These are phyloP conservation scores for Daphne laureola DNA, from an alignment of 441 rosid genomes.

Conservation along the genomic window DNA sequence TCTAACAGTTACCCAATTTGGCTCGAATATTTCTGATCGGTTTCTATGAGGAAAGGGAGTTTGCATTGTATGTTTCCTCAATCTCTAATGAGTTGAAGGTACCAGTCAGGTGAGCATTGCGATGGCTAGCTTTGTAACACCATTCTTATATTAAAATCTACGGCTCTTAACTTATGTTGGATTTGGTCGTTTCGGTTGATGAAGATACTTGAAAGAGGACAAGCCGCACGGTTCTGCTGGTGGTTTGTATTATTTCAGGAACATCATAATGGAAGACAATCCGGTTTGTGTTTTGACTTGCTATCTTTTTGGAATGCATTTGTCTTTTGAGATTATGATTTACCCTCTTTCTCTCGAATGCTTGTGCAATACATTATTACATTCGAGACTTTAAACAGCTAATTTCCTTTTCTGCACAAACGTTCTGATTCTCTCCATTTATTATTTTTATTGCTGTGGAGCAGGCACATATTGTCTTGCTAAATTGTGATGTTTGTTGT, in stretches of 20 bases:
- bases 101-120: constrained; percentile 56
- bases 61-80: constrained; percentile 73
- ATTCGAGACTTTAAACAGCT: background rate
- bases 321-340: background rate
- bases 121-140: constrained; percentile 5
- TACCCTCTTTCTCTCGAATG: background rate
- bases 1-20: constrained; percentile 57
- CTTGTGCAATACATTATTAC: background rate
- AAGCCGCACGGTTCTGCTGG: constrained; percentile 96
- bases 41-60: constrained; percentile 81
- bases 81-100: constrained; percentile 76
- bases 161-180: background rate
- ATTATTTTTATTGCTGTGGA: constrained; percentile 12
- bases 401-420: background rate
- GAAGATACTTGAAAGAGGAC: constrained; percentile 84
- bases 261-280: constrained; percentile 68
- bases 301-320: background rate
- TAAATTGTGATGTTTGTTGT: constrained; percentile 92
- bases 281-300: constrained; percentile 40
- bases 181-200: constrained; percentile 10
- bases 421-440: constrained; percentile 2
- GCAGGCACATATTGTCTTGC: constrained; percentile 71
- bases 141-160: constrained; percentile 7
- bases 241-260: constrained; percentile 75
- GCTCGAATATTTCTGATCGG: constrained; percentile 75